These are phyloP conservation scores for Botrytis galanthina DNA, from an alignment of 2,329 filamentous ascomycete species.

Conservation along the genomic window DNA sequence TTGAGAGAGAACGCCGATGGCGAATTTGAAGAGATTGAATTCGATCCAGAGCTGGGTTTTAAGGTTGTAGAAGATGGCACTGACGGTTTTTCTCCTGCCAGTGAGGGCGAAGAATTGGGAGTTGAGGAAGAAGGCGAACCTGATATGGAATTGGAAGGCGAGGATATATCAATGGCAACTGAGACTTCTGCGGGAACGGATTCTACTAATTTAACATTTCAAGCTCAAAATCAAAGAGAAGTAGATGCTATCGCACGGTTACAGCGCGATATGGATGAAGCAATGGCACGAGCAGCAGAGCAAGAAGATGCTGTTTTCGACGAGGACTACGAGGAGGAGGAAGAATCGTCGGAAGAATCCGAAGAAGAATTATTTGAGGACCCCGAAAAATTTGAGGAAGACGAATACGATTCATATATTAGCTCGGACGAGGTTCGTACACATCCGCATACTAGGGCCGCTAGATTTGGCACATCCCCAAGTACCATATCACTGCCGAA, in stretches of 20 bases:
- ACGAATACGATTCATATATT: constrained; percentile 31
- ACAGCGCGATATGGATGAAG: constrained; percentile 36
- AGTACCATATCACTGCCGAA: constrained; percentile 73
- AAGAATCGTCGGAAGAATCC: constrained; percentile 24
- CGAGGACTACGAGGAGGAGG: constrained; percentile 28
- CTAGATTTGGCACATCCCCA: constrained; percentile 72
- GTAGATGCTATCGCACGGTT: constrained; percentile 37
- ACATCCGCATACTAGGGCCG: constrained; percentile 72
- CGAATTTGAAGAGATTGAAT: constrained; percentile 58
- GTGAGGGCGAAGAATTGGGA: background rate
- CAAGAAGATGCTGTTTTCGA: constrained; percentile 28
- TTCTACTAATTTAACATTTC: constrained; percentile 26
- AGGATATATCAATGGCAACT: constrained; percentile 32
- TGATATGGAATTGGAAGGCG: constrained; percentile 39
- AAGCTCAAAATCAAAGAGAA: constrained; percentile 37
- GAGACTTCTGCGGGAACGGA: constrained; percentile 30
- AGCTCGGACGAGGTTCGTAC: constrained; percentile 50
- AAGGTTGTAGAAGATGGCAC: constrained; percentile 37
- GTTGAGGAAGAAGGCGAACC: constrained; percentile 5
- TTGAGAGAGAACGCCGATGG: constrained; percentile 57
- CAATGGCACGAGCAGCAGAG: constrained; percentile 33
- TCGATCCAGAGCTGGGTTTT: constrained; percentile 34
- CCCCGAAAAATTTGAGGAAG: constrained; percentile 26
- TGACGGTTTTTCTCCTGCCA: constrained; percentile 14
- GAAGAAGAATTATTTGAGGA: constrained; percentile 35